These are phyloP conservation scores for Pseudomassariella vexata DNA, from an alignment of 2,329 filamentous ascomycete species.

Conservation along the genomic window DNA sequence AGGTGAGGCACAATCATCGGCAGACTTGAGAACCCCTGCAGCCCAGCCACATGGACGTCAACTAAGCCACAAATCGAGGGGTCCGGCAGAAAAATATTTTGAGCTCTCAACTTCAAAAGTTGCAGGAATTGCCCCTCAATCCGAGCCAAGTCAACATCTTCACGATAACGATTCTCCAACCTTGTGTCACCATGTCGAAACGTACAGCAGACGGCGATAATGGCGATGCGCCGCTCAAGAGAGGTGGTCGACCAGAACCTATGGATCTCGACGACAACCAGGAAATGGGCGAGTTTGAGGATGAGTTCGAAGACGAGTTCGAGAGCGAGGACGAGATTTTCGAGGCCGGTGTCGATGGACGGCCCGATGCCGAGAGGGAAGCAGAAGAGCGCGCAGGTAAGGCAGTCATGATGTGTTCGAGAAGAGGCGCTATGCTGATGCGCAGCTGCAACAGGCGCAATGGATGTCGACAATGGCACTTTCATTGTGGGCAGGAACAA, in stretches of 20 bases:
- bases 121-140: conserved; percentile 1
- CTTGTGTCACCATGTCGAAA: conserved; percentile 48
- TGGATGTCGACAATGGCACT: conserved; percentile 88
- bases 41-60: neutral
- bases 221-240: conserved; percentile 31
- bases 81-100: conserved; percentile 18
- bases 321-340: conserved; percentile 87
- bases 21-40: too few species aligned
- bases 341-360: conserved; percentile 88
- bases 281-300: conserved; percentile 80
- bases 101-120: too few species aligned
- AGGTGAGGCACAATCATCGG: too few species aligned
- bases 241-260: conserved; percentile 5
- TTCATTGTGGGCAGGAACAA: conserved; percentile 95
- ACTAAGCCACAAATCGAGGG: conserved; percentile 14
- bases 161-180: neutral
- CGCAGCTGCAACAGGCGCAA: conserved; percentile 53
- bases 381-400: conserved; percentile 73
- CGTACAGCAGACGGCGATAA: conserved; percentile 46
- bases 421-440: too few species aligned
- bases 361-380: conserved; percentile 87
- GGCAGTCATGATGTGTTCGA: too few species aligned
- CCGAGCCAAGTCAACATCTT: too few species aligned
- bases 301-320: conserved; percentile 89
- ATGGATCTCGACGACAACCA: conserved; percentile 61